Percentiles rank a stretch among this genome's conserved stretches.
Conservation (phyloP, 2,329 filamentous ascomycete species). For the Sporothrix variecibatus region DNA sequence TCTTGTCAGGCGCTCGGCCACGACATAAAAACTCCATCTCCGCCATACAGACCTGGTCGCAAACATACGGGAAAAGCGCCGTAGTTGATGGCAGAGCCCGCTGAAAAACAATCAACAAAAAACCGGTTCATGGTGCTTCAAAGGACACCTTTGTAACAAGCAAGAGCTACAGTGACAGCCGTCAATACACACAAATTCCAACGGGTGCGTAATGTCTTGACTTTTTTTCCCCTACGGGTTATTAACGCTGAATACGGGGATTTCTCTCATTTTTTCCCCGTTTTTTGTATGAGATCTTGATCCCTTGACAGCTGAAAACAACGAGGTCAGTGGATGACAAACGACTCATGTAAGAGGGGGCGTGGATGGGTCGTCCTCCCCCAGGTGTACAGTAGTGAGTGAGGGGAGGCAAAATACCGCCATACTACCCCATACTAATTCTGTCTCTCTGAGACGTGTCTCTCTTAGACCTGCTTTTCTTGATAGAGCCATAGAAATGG, state of each 20-base stretch:
- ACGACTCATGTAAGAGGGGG: conserved; percentile 17
- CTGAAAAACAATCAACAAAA: neutral
- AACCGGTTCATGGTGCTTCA: neutral
- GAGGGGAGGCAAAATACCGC: neutral
- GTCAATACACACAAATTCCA: neutral
- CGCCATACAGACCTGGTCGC: neutral
- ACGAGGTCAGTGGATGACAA: conserved; percentile 9
- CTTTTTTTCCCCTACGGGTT: neutral
- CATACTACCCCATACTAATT: neutral
- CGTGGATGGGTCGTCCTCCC: conserved; percentile 16
- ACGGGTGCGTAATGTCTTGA: neutral
- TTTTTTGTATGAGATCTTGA: neutral
- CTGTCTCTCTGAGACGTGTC: neutral
- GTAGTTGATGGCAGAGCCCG: neutral
- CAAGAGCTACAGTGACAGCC: neutral
- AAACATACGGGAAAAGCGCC: neutral
- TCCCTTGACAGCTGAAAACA: conserved; percentile 18
- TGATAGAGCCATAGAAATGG: neutral
- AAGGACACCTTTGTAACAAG: neutral
- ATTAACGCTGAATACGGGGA: neutral
- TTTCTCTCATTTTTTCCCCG: neutral
- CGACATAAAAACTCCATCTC: neutral
- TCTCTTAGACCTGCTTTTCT: conserved; percentile 8
- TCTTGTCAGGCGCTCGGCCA: neutral
- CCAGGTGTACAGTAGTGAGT: neutral